Evolutionary conservation across 306 rosid genomes (phyloP).

Genomic region (Dalbergia cochinchinensis): DNA sequence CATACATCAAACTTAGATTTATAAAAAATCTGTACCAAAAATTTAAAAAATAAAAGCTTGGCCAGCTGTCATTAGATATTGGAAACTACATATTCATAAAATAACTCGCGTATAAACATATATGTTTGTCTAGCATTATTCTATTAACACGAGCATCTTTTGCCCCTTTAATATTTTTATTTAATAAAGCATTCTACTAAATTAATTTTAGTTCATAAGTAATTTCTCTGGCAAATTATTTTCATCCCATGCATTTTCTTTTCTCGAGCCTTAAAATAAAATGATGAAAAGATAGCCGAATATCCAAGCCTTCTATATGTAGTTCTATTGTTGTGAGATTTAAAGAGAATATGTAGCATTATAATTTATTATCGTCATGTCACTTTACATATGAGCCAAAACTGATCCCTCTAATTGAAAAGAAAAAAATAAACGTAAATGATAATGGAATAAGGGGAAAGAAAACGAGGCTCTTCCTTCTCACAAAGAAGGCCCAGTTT

Average conservation of each 20-base stretch:
- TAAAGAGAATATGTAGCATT: too few species aligned
- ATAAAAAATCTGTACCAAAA: too few species aligned
- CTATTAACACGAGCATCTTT: too few species aligned
- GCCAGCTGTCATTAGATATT: not conserved
- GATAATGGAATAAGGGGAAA: slow-evolving; percentile 11
- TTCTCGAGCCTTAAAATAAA: not conserved
- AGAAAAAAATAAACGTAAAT: not conserved
- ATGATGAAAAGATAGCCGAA: too few species aligned
- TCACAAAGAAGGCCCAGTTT: slow-evolving; percentile 41
- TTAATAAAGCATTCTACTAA: not conserved
- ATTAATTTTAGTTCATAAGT: slow-evolving; percentile 3
- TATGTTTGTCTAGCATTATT: too few species aligned
- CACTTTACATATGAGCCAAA: too few species aligned
- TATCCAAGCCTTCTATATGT: too few species aligned
- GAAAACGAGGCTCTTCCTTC: slow-evolving; percentile 16
- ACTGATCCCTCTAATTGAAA: not conserved
- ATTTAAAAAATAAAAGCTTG: not conserved
- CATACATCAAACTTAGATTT: too few species aligned
- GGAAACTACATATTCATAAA: not conserved
- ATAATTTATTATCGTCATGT: too few species aligned
- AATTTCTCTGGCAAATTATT: not conserved
- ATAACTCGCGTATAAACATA: too few species aligned
- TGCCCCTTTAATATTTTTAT: too few species aligned
- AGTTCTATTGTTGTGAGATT: too few species aligned
- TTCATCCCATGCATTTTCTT: slow-evolving; percentile 20